Percentiles rank a stretch among this genome's conserved stretches.
Conservation (phyloP, 1,284 basidiomycete species). For the Cutaneotrichosporon sp. region DNA sequence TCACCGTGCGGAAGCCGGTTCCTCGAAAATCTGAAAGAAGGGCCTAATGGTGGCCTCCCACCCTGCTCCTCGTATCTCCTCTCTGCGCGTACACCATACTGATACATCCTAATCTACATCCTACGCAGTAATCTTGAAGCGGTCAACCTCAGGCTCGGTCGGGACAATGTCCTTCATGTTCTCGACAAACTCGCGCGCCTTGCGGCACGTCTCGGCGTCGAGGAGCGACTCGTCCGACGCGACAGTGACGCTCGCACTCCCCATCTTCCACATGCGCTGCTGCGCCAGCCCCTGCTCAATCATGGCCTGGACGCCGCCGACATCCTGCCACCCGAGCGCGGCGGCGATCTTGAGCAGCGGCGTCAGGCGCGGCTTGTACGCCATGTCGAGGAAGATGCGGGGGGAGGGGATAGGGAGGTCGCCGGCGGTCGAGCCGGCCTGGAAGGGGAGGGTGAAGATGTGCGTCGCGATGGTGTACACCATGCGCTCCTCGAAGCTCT, state of each 20-base stretch:
- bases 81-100: background rate
- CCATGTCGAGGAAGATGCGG: slow-evolving; percentile 50
- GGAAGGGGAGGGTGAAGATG: slow-evolving; percentile 12
- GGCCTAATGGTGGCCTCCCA: background rate
- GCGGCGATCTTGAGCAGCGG: slow-evolving; percentile 36
- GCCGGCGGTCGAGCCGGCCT: background rate
- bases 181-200: slow-evolving; percentile 3
- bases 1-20: no score
- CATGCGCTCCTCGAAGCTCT: slow-evolving; percentile 13
- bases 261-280: slow-evolving; percentile 21
- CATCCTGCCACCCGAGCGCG: slow-evolving; percentile 32
- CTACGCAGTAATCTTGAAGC: background rate
- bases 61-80: background rate
- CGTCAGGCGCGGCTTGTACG: slow-evolving; percentile 50
- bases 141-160: slow-evolving; percentile 1
- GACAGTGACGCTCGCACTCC: background rate
- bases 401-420: background rate
- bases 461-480: slow-evolving; percentile 24
- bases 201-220: slow-evolving; percentile 2
- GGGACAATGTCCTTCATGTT: slow-evolving; percentile 6
- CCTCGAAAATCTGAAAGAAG: background rate
- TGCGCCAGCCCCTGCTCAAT: slow-evolving; percentile 52
- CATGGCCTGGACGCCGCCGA: slow-evolving; percentile 50
- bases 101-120: background rate
- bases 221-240: background rate